These are phyloP conservation scores for Scedosporium aurantiacum DNA, from an alignment of 2,329 filamentous ascomycete genomes.

Conservation along the genomic window DNA sequence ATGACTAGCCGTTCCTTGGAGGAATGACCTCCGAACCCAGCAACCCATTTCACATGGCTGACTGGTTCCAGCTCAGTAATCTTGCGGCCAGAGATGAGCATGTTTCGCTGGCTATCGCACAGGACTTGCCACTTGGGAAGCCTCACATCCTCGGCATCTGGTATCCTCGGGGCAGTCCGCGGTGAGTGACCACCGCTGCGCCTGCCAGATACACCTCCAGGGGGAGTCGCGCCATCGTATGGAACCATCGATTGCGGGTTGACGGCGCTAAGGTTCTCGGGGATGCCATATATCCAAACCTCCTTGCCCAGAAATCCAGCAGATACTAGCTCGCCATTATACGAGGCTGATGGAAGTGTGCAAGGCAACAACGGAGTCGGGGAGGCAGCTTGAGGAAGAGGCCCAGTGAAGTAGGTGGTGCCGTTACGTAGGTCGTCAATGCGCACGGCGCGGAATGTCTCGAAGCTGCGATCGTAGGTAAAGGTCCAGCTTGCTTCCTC, in stretches of 20 bases:
- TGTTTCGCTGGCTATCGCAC: constrained; percentile 58
- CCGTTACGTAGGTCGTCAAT: constrained; percentile 66
- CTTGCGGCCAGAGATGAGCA: constrained; percentile 56
- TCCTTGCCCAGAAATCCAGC: constrained; percentile 62
- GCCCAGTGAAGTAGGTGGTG: constrained; percentile 69
- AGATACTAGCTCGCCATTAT: constrained; percentile 59
- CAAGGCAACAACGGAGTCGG: constrained; percentile 53
- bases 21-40: constrained; percentile 35
- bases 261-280: constrained; percentile 57
- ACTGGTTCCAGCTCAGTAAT: constrained; percentile 55
- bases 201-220: constrained; percentile 14
- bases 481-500: constrained; percentile 67
- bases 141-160: constrained; percentile 20
- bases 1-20: constrained; percentile 52
- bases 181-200: not conserved
- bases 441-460: constrained; percentile 67
- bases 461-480: constrained; percentile 65
- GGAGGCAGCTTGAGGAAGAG: constrained; percentile 39
- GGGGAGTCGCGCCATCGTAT: constrained; percentile 21
- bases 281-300: constrained; percentile 70
- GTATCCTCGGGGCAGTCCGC: constrained; percentile 7
- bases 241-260: constrained; percentile 7
- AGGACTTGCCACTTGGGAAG: constrained; percentile 59
- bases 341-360: constrained; percentile 59
- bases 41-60: constrained; percentile 62